Conservation (phyloP, 345 rosid genomes). For the Brassica cretica region DNA sequence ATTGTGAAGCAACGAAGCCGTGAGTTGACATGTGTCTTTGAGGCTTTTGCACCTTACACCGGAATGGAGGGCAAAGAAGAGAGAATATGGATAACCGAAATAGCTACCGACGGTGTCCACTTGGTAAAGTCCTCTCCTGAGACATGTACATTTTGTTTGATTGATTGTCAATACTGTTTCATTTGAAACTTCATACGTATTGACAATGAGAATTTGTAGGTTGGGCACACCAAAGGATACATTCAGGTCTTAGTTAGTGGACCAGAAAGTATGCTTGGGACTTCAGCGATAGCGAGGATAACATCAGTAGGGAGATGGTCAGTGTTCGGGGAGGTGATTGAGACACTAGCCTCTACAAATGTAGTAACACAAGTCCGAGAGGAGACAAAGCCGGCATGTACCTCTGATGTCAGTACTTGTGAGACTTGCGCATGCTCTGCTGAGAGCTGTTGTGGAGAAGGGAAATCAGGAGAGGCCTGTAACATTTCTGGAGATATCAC, state of each 20-base stretch:
- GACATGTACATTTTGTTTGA: neutral
- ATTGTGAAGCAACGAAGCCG: conserved; percentile 86
- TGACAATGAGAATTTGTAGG: conserved; percentile 44
- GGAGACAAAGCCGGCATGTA: conserved; percentile 30
- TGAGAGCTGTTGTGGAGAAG: conserved; percentile 59
- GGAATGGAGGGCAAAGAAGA: conserved; percentile 85
- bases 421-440: conserved; percentile 51
- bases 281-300: conserved; percentile 80
- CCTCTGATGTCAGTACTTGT: conserved; percentile 37
- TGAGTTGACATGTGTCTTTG: conserved; percentile 81
- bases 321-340: conserved; percentile 78
- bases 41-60: conserved; percentile 77
- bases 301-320: conserved; percentile 96
- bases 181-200: neutral
- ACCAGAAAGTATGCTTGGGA: conserved; percentile 69
- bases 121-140: conserved; percentile 51
- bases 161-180: neutral
- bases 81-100: conserved; percentile 93
- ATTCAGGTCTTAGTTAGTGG: conserved; percentile 77
- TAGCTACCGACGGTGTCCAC: conserved; percentile 84
- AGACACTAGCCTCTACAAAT: conserved; percentile 43
- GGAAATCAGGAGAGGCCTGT: conserved; percentile 36
- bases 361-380: conserved; percentile 29
- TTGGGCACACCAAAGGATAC: conserved; percentile 91
- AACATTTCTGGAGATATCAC: conserved; percentile 12